phyloP scores from a whole-genome alignment of 495 filamentous ascomycete species.

The Penicillium maclennaniae region DNA sequence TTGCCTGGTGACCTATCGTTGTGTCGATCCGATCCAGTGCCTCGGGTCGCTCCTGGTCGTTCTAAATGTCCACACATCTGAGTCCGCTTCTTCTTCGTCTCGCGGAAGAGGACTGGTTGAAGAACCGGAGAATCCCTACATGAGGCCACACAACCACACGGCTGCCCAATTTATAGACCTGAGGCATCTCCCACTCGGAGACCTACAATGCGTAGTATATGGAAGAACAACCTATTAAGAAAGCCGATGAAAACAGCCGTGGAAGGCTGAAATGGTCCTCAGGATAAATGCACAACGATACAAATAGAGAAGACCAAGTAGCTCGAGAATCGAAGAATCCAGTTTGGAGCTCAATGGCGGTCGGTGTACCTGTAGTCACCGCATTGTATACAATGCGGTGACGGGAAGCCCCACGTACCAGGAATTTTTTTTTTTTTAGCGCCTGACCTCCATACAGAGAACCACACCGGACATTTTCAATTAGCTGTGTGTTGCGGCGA shows the following conservation, averaged over 20 bases:
- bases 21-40: neutral
- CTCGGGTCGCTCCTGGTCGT: neutral
- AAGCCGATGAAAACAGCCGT: too few relatives aligned
- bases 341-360: neutral
- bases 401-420: constrained; percentile 14
- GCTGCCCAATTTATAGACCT: too few relatives aligned
- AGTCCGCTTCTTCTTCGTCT: neutral
- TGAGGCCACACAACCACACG: neutral
- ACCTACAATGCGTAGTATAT: too few relatives aligned
- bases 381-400: neutral
- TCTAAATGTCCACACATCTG: neutral
- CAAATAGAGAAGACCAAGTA: too few relatives aligned
- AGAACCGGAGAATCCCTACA: neutral
- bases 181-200: too few relatives aligned
- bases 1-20: neutral
- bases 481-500: neutral
- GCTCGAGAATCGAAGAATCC: neutral
- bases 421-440: constrained; percentile 15
- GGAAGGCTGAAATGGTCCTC: too few relatives aligned
- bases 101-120: neutral
- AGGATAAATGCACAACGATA: too few relatives aligned
- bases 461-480: neutral
- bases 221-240: too few relatives aligned
- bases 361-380: neutral
- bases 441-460: constrained; percentile 12